Percentiles rank a stretch among this genome's conserved stretches.
phyloP scores from a whole-genome alignment of 2,329 filamentous ascomycete genomes.

The Verticillium nonalfalfae region DNA sequence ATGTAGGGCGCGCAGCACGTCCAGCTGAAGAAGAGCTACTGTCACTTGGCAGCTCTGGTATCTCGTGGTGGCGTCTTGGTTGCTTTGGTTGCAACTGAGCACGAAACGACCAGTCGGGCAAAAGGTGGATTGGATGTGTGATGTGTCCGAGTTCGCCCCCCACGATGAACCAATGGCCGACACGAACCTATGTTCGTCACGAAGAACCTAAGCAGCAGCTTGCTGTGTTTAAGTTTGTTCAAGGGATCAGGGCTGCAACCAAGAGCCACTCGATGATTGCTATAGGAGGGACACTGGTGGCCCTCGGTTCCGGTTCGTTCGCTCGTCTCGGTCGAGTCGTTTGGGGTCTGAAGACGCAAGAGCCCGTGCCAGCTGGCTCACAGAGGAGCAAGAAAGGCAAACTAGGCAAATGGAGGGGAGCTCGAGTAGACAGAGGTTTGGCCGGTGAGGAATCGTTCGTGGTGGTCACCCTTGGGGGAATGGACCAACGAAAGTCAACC shows the following conservation, averaged over 20 bases:
- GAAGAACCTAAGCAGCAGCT: background rate
- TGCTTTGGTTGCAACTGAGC: background rate
- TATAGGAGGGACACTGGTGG: background rate
- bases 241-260: background rate
- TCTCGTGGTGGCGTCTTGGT: background rate
- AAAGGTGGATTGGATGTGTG: background rate
- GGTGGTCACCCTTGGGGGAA: background rate
- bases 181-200: background rate
- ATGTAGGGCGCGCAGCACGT: background rate
- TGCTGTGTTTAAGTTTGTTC: background rate
- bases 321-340: background rate
- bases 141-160: no score
- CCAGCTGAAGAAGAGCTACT: background rate
- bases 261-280: background rate
- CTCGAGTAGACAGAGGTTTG: background rate
- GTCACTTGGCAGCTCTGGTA: background rate
- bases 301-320: background rate
- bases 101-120: background rate
- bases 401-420: background rate
- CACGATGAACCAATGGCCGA: background rate
- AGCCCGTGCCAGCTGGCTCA: background rate
- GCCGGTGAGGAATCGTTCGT: background rate
- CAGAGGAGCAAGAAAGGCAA: background rate
- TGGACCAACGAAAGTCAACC: background rate
- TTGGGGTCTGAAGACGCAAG: background rate